phyloP scores from a whole-genome alignment of 352 stramenopile genomes.

The Pythium sukuiense region DNA sequence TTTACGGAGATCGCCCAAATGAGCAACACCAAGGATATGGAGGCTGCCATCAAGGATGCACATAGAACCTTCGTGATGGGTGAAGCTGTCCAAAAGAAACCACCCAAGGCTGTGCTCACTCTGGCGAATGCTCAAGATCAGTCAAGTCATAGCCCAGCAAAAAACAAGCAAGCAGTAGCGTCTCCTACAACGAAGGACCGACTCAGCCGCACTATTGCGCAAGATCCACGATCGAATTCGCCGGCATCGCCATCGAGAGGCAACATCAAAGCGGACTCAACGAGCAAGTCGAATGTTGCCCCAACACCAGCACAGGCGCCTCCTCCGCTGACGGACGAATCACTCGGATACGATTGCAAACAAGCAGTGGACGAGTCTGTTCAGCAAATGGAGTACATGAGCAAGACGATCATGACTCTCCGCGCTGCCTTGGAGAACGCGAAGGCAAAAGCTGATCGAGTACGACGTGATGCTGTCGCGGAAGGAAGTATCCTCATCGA shows the following conservation, averaged over 20 bases:
- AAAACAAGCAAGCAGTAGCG: conserved; percentile 10
- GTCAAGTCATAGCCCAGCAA: conserved; percentile 13
- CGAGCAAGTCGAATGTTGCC: conserved; percentile 5
- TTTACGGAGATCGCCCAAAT: conserved; percentile 71
- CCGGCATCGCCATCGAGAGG: conserved; percentile 8
- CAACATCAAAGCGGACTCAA: background rate
- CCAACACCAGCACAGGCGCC: conserved; percentile 11
- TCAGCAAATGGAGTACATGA: conserved; percentile 85
- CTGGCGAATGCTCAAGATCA: background rate
- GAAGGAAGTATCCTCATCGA: conserved; percentile 79
- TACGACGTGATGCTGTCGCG: conserved; percentile 70
- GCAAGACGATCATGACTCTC: conserved; percentile 66
- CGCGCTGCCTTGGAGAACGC: conserved; percentile 62
- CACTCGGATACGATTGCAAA: conserved; percentile 71
- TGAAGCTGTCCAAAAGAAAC: conserved; percentile 63
- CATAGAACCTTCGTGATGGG: conserved; percentile 78
- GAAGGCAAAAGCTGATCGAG: conserved; percentile 62
- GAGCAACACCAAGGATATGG: conserved; percentile 79
- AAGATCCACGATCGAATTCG: background rate
- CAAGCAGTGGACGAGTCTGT: conserved; percentile 72
- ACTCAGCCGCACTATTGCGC: background rate
- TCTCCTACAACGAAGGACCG: conserved; percentile 2
- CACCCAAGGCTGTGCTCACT: conserved; percentile 30
- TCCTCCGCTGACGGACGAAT: conserved; percentile 34
- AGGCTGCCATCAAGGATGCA: conserved; percentile 75